Conservation (phyloP, 768 basidiomycete species). For the Tulasnella sp. region DNA sequence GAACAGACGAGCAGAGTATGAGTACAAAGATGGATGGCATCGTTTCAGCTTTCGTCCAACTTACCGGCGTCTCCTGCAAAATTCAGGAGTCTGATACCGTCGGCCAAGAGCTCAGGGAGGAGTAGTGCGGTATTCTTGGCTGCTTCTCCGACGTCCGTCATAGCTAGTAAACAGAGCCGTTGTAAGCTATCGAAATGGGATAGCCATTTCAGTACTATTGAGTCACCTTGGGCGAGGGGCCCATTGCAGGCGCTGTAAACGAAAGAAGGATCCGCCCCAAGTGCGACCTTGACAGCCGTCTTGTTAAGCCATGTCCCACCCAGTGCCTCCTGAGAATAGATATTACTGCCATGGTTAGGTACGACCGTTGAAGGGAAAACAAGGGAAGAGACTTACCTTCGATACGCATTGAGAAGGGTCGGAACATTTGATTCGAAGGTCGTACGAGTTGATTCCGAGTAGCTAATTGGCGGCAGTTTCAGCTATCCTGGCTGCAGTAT, state of each 20-base stretch:
- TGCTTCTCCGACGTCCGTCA: constrained; percentile 46
- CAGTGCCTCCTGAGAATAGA: constrained; percentile 46
- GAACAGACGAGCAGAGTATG: background rate
- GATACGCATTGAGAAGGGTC: constrained; percentile 41
- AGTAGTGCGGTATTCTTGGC: constrained; percentile 71
- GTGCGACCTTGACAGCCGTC: constrained; percentile 57
- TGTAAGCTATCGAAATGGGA: background rate
- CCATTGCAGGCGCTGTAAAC: constrained; percentile 37
- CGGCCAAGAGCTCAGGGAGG: constrained; percentile 67
- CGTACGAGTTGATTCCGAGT: constrained; percentile 79
- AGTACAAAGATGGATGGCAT: background rate
- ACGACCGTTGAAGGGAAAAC: background rate
- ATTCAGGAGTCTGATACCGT: constrained; percentile 71
- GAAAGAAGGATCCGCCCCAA: constrained; percentile 55
- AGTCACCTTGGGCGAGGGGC: constrained; percentile 62
- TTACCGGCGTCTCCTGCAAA: constrained; percentile 47
- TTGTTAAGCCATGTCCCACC: constrained; percentile 82
- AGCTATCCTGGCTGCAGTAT: too few species aligned
- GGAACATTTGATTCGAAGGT: constrained; percentile 71
- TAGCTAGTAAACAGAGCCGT: background rate
- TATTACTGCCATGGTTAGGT: background rate
- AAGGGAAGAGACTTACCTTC: constrained; percentile 24
- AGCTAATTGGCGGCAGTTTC: constrained; percentile 22
- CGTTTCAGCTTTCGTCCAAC: background rate
- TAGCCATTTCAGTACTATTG: background rate